Conservation (phyloP, 1,284 basidiomycete genomes). For the Rhizoctonia solani region DNA sequence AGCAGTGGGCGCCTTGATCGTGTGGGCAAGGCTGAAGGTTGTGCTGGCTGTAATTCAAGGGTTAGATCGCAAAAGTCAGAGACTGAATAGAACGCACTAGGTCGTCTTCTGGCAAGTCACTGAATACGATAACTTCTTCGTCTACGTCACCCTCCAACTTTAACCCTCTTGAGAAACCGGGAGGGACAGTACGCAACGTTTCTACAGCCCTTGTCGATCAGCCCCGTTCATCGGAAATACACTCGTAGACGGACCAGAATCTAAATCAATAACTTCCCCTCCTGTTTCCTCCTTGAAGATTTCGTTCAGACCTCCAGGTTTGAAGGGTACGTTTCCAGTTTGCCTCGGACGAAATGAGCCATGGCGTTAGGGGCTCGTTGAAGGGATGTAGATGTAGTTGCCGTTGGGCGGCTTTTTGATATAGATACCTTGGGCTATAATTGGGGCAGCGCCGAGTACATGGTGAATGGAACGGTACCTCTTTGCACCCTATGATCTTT, state of each 20-base stretch:
- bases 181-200: conserved; percentile 47
- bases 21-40: not conserved
- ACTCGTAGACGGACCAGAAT: conserved; percentile 51
- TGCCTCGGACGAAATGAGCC: conserved; percentile 88
- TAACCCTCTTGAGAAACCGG: conserved; percentile 59
- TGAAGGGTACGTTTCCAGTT: conserved; percentile 88
- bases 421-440: conserved; percentile 39
- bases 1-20: conserved; percentile 1
- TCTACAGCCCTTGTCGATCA: conserved; percentile 41
- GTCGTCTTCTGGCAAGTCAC: conserved; percentile 34
- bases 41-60: not conserved
- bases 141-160: conserved; percentile 63
- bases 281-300: conserved; percentile 44
- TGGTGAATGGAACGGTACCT: too few relatives aligned
- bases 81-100: conserved; percentile 7
- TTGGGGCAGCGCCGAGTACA: too few relatives aligned
- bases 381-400: conserved; percentile 77
- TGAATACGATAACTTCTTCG: conserved; percentile 48
- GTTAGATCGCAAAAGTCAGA: not conserved
- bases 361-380: conserved; percentile 78
- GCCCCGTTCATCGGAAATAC: too few relatives aligned
- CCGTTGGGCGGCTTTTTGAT: conserved; percentile 56
- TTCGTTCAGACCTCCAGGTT: conserved; percentile 85
- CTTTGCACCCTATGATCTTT: conserved; percentile 76
- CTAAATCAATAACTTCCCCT: conserved; percentile 53